Conservation (phyloP, 805 yeast species). For the Cyberlindnera saturnus region DNA sequence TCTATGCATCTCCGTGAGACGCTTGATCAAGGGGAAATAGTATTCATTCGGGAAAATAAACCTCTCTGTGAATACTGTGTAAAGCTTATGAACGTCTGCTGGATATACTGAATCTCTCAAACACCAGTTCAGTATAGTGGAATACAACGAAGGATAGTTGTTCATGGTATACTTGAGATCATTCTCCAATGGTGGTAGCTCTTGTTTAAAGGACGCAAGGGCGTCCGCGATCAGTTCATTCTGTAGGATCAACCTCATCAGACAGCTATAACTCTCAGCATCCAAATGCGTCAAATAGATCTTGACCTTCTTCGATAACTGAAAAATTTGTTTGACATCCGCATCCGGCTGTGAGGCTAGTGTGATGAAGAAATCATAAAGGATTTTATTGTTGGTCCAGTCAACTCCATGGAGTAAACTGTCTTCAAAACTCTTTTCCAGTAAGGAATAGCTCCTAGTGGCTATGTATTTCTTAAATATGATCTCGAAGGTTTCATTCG, state of each 20-base stretch:
- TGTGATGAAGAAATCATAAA: slow-evolving; percentile 25
- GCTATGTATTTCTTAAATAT: slow-evolving; percentile 10
- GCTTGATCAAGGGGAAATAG: slow-evolving; percentile 52
- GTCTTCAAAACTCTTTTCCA: slow-evolving; percentile 28
- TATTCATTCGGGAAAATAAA: slow-evolving; percentile 53
- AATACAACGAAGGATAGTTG: slow-evolving; percentile 31
- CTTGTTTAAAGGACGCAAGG: slow-evolving; percentile 35
- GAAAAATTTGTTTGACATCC: slow-evolving; percentile 23
- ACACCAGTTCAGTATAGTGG: slow-evolving; percentile 40
- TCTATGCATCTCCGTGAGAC: slow-evolving; percentile 45
- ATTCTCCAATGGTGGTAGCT: slow-evolving; percentile 28
- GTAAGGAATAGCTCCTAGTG: neutral
- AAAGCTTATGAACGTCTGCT: slow-evolving; percentile 49
- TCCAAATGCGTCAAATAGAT: slow-evolving; percentile 33
- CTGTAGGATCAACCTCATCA: slow-evolving; percentile 31
- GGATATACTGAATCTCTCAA: slow-evolving; percentile 30
- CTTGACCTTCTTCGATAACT: slow-evolving; percentile 37
- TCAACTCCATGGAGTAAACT: slow-evolving; percentile 33
- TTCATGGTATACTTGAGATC: slow-evolving; percentile 13
- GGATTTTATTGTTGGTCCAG: slow-evolving; percentile 30
- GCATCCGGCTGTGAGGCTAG: slow-evolving; percentile 23
- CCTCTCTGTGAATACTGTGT: slow-evolving; percentile 47
- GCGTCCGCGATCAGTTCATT: slow-evolving; percentile 34
- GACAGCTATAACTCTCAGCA: slow-evolving; percentile 31
- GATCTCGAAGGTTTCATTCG: slow-evolving; percentile 6